Percentiles rank a stretch among this genome's conserved stretches.
phyloP scores from a whole-genome alignment of 148 eudicot species.

The Rhododendron simsii region DNA sequence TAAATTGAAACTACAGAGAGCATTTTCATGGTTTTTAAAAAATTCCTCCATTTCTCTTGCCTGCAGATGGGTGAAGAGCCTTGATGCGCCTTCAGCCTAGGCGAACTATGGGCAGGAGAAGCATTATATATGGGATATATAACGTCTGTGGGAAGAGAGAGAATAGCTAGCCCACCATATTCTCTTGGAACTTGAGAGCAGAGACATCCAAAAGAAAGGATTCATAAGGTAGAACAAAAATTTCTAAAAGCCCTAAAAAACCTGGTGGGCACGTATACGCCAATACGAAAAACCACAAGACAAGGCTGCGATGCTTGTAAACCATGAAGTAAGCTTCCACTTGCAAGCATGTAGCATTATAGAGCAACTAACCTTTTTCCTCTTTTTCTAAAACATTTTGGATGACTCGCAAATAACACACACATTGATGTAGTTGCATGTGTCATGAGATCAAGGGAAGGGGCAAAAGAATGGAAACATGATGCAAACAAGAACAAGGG shows the following conservation, averaged over 20 bases:
- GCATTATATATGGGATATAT: neutral
- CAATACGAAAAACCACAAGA: neutral
- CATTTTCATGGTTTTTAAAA: neutral
- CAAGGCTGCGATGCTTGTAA: neutral
- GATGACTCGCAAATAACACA: neutral
- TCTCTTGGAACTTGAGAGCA: neutral
- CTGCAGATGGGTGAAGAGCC: neutral
- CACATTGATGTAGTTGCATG: neutral
- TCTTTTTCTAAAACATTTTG: neutral
- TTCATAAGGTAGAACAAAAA: neutral
- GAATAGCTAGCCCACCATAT: neutral
- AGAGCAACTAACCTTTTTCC: neutral
- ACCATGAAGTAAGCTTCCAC: neutral
- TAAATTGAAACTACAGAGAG: neutral
- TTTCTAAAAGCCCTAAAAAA: neutral
- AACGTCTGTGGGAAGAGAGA: neutral
- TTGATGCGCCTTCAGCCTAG: neutral
- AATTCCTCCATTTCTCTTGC: neutral
- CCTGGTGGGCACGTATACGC: neutral
- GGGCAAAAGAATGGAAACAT: neutral
- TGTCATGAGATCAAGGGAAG: neutral
- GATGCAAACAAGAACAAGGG: neutral
- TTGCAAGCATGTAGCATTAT: neutral
- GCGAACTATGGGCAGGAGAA: neutral
- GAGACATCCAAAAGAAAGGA: neutral